Evolutionary conservation across 495 filamentous ascomycete genomes (phyloP), one percentile per base, ranked within the genome.

Genomic region (Astrocystis sublimbata): DNA sequence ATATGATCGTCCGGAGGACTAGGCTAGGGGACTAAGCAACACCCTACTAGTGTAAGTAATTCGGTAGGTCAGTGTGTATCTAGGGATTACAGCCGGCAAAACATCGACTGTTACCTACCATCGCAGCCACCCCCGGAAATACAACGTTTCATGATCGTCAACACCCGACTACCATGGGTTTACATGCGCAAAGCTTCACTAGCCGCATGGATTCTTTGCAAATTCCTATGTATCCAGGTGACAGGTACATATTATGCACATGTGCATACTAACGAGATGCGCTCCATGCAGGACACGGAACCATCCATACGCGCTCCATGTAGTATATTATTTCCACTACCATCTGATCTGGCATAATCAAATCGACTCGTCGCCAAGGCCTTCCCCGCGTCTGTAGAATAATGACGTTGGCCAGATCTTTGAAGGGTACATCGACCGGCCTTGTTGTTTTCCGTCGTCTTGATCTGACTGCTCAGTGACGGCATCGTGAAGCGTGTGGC

Each of bases 61-160:
- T n/a, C n/a, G n/a, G 36, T 38, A 38, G 9, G 3, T 38, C 10
- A 5, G 36, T 38, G n/a, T 38, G 8, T 38, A 15, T 10, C 40
- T 19, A 7, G 41, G 50, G 13, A 10, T 41, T 41, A 30, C 21
- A 36, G 13, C 36, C 52, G 52, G 36, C 52, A 57, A 43, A 21
- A 6, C 28, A 6, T 26, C 4, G 33, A 2, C 6, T 2, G 2
- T 23, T 19, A 2, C 6, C 31, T 1, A n/a, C 2, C 28, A 6
- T 19, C 10, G 23, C 31, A 2, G 50, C 50, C 31, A 2, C 31
- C 50, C 31, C 19, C 17, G 6, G 23, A 36, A 53, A 53, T 45
- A 30, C 41, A 57, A 57, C 54, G 54, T 57, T 57, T 57, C 54
- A 57, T 57, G 54, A 43, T 23, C 54, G 6, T 35, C 54, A 45